Conservation (phyloP, 2,329 filamentous ascomycete species). For the Trichoderma brevicompactum region DNA sequence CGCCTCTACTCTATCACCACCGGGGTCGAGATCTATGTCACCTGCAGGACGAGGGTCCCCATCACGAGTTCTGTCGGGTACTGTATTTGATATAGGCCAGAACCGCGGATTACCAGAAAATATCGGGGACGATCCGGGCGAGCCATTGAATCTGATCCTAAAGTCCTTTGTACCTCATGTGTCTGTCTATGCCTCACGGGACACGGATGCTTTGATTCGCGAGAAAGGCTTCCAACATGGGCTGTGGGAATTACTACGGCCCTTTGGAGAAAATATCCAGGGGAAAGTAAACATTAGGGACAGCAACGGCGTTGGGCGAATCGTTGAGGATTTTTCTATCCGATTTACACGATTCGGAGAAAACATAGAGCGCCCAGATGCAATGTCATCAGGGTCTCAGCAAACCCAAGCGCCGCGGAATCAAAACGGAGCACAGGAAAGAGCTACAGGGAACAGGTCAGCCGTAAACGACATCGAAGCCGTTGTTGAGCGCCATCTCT, state of each 20-base stretch:
- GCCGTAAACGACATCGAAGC: conserved; percentile 72
- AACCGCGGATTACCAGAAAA: conserved; percentile 52
- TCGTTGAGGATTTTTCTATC: conserved; percentile 88
- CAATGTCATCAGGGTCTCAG: conserved; percentile 39
- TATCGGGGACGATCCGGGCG: conserved; percentile 52
- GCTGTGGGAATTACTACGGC: conserved; percentile 81
- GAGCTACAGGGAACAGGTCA: conserved; percentile 39
- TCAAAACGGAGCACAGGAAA: conserved; percentile 37
- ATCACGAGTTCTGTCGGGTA: conserved; percentile 60
- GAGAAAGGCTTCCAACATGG: conserved; percentile 85
- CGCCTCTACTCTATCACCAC: conserved; percentile 68
- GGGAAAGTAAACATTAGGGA: conserved; percentile 91
- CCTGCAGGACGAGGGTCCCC: conserved; percentile 64
- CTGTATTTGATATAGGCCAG: conserved; percentile 57
- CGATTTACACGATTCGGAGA: conserved; percentile 77
- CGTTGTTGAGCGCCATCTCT: conserved; percentile 78
- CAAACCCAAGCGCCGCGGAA: conserved; percentile 47
- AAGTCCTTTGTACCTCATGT: conserved; percentile 89
- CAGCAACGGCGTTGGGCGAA: conserved; percentile 80
- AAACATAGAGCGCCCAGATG: conserved; percentile 57
- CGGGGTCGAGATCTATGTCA: conserved; percentile 69
- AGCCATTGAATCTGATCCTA: conserved; percentile 70
- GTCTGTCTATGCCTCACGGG: conserved; percentile 81
- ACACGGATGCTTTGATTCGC: conserved; percentile 78
- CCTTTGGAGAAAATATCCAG: conserved; percentile 85